phyloP scores from a whole-genome alignment of 768 basidiomycete genomes.

The Mrakia gelida region DNA sequence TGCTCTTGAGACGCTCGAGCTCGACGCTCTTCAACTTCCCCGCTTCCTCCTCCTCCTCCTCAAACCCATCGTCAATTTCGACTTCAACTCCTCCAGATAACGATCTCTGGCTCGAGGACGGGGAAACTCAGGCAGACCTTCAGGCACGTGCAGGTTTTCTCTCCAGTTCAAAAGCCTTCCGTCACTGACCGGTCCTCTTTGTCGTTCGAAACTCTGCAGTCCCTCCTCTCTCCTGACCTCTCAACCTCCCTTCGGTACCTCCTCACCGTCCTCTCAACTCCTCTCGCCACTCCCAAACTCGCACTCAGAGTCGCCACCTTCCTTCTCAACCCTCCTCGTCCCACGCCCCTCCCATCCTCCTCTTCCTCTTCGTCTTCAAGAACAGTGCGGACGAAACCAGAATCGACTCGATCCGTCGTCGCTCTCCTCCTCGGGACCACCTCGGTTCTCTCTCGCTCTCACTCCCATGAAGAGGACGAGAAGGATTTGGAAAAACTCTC shows the following conservation, averaged over 20 bases:
- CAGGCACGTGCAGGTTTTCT: no score
- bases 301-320: not conserved
- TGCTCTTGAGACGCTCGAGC: no score
- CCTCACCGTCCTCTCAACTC: not conserved
- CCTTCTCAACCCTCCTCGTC: not conserved
- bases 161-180: no score
- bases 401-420: not conserved
- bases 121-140: no score
- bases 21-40: no score
- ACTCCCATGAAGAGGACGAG: not conserved
- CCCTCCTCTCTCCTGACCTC: not conserved
- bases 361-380: not conserved
- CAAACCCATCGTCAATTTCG: no score
- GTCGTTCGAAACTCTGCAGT: not conserved
- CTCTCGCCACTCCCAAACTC: no score
- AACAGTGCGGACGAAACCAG: not conserved
- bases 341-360: not conserved
- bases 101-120: no score
- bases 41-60: no score
- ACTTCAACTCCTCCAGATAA: no score
- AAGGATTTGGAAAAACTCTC: not conserved
- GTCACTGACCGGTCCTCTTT: no score
- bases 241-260: slow-evolving; percentile 1
- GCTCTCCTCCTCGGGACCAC: not conserved
- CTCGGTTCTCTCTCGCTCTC: not conserved